A percentile compares a stretch with the other conserved stretches of the same genome.
Evolutionary conservation across 345 rosid species (phyloP).

Genomic region (Aethionema arabicum): DNA sequence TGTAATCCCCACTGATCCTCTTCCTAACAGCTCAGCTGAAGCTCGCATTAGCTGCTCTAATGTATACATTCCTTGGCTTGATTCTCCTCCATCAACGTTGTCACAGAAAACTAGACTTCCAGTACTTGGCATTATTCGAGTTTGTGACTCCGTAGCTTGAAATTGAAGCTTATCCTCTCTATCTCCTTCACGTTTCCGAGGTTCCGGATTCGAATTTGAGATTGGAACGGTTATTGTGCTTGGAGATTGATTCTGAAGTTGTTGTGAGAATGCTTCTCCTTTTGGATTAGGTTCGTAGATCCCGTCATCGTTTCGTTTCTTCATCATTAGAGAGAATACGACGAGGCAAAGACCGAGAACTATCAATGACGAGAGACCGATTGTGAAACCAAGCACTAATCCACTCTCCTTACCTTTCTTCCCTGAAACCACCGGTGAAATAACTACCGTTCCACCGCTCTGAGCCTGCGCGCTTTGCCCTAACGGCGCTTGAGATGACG

Average conservation of each 20-base stretch:
- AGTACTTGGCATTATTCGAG: slow-evolving; percentile 36
- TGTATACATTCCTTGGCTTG: slow-evolving; percentile 45
- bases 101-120: slow-evolving; percentile 61
- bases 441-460: slow-evolving; percentile 42
- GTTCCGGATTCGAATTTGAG: slow-evolving; percentile 4
- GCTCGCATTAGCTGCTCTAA: slow-evolving; percentile 88
- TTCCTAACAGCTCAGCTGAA: slow-evolving; percentile 90
- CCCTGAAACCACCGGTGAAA: slow-evolving; percentile 45
- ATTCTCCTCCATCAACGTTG: slow-evolving; percentile 38
- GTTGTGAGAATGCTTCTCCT: slow-evolving; percentile 24
- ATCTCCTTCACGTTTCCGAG: slow-evolving; percentile 15
- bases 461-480: slow-evolving; percentile 62
- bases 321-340: slow-evolving; percentile 41
- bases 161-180: slow-evolving; percentile 30
- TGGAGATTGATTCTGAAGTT: slow-evolving; percentile 23
- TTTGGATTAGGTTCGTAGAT: slow-evolving; percentile 31
- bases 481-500: slow-evolving; percentile 50
- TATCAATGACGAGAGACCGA: slow-evolving; percentile 49
- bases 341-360: slow-evolving; percentile 45
- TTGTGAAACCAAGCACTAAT: slow-evolving; percentile 47
- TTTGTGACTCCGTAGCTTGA: slow-evolving; percentile 33
- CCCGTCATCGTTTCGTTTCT: slow-evolving; percentile 37
- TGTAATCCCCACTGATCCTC: slow-evolving; percentile 80
- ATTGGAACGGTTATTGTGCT: slow-evolving; percentile 23
- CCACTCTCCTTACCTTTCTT: slow-evolving; percentile 45